Conservation (phyloP, 2,329 filamentous ascomycete species). For the Saccharata proteae region DNA sequence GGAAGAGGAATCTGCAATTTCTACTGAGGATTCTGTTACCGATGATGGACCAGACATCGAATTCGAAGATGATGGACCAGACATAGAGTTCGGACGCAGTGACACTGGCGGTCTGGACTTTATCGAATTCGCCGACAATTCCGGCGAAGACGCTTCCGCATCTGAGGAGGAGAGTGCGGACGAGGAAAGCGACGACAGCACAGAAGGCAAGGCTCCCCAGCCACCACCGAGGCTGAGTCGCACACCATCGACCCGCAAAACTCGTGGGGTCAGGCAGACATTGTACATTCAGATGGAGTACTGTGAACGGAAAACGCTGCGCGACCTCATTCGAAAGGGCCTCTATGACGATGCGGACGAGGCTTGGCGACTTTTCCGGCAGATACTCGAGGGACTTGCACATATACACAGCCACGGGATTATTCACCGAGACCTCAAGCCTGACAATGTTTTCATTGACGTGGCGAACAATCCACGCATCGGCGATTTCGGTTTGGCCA, state of each 20-base stretch:
- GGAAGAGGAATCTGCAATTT: slow-evolving; percentile 20
- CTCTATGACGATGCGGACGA: slow-evolving; percentile 64
- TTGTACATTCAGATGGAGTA: slow-evolving; percentile 99
- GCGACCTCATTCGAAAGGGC: slow-evolving; percentile 70
- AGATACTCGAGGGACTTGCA: slow-evolving; percentile 77
- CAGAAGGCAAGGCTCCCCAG: slow-evolving; percentile 22
- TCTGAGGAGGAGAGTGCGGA: slow-evolving; percentile 27
- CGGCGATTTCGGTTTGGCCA: slow-evolving; percentile 91
- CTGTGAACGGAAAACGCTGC: slow-evolving; percentile 83
- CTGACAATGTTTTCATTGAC: slow-evolving; percentile 96
- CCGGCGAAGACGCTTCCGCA: slow-evolving; percentile 24
- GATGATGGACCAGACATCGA: slow-evolving; percentile 12
- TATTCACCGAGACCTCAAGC: slow-evolving; percentile 91
- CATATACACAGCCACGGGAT: slow-evolving; percentile 88
- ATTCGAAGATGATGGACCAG: slow-evolving; percentile 11
- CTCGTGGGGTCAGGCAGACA: slow-evolving; percentile 50
- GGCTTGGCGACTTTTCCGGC: slow-evolving; percentile 81
- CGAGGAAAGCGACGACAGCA: slow-evolving; percentile 21
- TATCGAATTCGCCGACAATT: slow-evolving; percentile 62
- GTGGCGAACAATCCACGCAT: slow-evolving; percentile 84
- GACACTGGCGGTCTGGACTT: slow-evolving; percentile 77
- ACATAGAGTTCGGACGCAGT: slow-evolving; percentile 46
- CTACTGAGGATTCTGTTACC: slow-evolving; percentile 18
- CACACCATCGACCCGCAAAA: slow-evolving; percentile 34
- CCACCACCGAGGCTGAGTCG: slow-evolving; percentile 24